These are phyloP conservation scores for Solioccasus polychromus DNA, from an alignment of 768 basidiomycete genomes.

Conservation along the genomic window DNA sequence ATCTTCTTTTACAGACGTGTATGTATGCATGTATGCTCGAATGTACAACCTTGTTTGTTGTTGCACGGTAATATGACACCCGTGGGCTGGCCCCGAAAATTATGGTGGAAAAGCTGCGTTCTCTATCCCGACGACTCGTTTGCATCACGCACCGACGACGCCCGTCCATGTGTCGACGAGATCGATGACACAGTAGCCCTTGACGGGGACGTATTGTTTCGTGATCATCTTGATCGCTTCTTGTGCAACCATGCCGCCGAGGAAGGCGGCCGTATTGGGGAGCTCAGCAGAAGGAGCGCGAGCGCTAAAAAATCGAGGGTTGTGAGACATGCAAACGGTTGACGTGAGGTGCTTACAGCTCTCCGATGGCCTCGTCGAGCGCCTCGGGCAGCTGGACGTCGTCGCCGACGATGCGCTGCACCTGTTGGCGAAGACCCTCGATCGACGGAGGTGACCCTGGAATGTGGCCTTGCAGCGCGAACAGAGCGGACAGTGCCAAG, in stretches of 20 bases:
- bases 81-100: too few species aligned
- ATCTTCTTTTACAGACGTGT: too few species aligned
- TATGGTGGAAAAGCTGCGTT: too few species aligned
- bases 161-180: constrained; percentile 80
- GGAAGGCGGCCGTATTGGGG: constrained; percentile 89
- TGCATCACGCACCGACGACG: constrained; percentile 33
- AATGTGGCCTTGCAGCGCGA: constrained; percentile 28
- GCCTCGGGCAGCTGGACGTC: constrained; percentile 51
- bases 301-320: constrained; percentile 41
- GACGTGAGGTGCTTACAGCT: constrained; percentile 57
- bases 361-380: constrained; percentile 62
- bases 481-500: constrained; percentile 67
- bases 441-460: constrained; percentile 38
- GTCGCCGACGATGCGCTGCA: constrained; percentile 48
- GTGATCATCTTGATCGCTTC: constrained; percentile 98
- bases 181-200: constrained; percentile 82
- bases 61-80: too few species aligned
- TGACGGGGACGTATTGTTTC: constrained; percentile 89
- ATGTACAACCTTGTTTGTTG: too few species aligned
- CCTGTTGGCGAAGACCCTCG: constrained; percentile 52
- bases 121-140: too few species aligned
- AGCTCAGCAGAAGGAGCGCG: constrained; percentile 82
- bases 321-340: constrained; percentile 2
- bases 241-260: constrained; percentile 93
- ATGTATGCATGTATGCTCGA: too few species aligned